Conservation (phyloP, 2,329 filamentous ascomycete species). For the Dactylellina sp. region DNA sequence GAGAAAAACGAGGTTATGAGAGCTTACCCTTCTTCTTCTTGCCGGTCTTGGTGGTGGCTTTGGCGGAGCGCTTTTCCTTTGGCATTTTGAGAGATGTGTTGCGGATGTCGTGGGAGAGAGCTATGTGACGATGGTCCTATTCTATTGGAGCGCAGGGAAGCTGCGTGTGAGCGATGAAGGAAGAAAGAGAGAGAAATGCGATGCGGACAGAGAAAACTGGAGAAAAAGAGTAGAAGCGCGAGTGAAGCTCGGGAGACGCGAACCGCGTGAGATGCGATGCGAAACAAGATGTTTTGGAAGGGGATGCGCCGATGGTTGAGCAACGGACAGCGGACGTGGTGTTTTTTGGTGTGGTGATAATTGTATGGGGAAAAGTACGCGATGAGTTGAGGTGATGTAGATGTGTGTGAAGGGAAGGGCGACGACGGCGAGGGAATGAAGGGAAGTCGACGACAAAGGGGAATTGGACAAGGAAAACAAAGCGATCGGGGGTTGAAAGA, state of each 20-base stretch:
- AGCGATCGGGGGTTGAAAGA: slow-evolving; percentile 29
- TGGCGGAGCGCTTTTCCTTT: slow-evolving; percentile 36
- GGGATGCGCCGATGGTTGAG: slow-evolving; percentile 30
- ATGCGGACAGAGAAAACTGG: slow-evolving; percentile 28
- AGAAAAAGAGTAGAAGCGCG: slow-evolving; percentile 19
- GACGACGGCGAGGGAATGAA: slow-evolving; percentile 36
- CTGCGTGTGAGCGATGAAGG: slow-evolving; percentile 2
- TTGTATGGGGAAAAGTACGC: slow-evolving; percentile 50
- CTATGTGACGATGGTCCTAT: slow-evolving; percentile 34
- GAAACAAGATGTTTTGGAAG: slow-evolving; percentile 4
- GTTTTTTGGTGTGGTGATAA: slow-evolving; percentile 32
- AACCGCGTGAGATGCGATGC: slow-evolving; percentile 1
- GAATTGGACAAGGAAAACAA: slow-evolving; percentile 45
- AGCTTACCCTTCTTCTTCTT: slow-evolving; percentile 57
- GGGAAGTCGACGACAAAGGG: slow-evolving; percentile 51
- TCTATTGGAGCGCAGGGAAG: slow-evolving; percentile 47
- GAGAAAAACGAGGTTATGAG: background rate
- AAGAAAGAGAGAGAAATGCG: background rate
- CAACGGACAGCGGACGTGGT: slow-evolving; percentile 1
- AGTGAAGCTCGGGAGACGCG: slow-evolving; percentile 15
- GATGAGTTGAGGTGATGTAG: slow-evolving; percentile 54
- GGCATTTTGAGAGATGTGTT: slow-evolving; percentile 55
- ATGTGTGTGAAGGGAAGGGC: slow-evolving; percentile 12
- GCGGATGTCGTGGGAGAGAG: slow-evolving; percentile 25
- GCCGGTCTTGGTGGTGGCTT: slow-evolving; percentile 47